phyloP scores from a whole-genome alignment of 805 yeast genomes.

The Metschnikowia vanudenii region DNA sequence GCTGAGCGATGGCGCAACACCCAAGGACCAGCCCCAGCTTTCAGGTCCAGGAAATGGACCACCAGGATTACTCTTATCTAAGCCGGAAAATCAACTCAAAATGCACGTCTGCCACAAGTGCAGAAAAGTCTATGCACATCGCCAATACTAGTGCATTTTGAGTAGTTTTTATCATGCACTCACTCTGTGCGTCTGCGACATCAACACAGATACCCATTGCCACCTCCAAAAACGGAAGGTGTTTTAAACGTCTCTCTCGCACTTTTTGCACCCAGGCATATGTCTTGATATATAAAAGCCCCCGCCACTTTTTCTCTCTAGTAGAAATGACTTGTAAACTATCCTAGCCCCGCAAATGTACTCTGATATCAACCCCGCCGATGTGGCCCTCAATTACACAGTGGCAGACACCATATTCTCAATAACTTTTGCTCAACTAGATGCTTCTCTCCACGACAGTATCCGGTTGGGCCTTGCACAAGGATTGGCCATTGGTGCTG shows the following conservation, averaged over 20 bases:
- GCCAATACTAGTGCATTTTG: conserved; percentile 2
- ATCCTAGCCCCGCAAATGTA: not conserved
- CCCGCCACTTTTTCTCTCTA: not conserved
- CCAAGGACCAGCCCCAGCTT: too few species aligned
- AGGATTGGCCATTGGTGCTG: conserved; percentile 19
- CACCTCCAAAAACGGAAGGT: conserved; percentile 7
- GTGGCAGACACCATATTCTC: conserved; percentile 7
- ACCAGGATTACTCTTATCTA: too few species aligned
- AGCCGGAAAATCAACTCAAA: not conserved
- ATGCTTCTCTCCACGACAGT: conserved; percentile 5
- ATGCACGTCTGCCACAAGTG: not conserved
- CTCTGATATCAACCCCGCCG: conserved; percentile 11
- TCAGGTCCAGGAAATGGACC: too few species aligned
- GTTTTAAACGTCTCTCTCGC: conserved; percentile 7
- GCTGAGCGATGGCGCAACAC: too few species aligned
- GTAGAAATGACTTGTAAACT: not conserved
- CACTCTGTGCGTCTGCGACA: conserved; percentile 5
- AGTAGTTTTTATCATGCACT: conserved; percentile 7
- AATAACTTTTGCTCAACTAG: conserved; percentile 14
- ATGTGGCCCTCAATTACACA: conserved; percentile 13
- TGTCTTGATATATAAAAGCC: conserved; percentile 1
- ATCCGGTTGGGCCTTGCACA: conserved; percentile 11
- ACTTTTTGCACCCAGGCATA: conserved; percentile 11
- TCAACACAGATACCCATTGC: conserved; percentile 9
- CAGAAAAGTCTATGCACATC: not conserved